A percentile compares a stretch with the other conserved stretches of the same genome.
These are phyloP conservation scores for Metarhizium album DNA, from an alignment of 2,329 filamentous ascomycete species.

Conservation along the genomic window DNA sequence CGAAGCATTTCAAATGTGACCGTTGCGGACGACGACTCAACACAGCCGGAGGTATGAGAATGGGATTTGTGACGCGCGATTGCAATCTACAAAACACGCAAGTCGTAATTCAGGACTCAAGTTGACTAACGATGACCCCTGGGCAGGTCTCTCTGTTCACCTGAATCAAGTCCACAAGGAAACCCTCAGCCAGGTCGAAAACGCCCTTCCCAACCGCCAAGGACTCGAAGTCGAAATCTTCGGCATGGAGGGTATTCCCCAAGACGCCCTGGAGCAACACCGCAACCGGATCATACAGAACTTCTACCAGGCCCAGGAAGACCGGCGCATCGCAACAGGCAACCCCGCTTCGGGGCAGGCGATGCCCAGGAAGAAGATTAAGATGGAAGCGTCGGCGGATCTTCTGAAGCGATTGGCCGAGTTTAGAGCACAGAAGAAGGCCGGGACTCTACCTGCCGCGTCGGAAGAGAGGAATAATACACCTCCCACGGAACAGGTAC, in stretches of 20 bases:
- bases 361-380: slow-evolving; percentile 54
- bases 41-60: slow-evolving; percentile 75
- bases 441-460: not conserved
- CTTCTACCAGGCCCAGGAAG: slow-evolving; percentile 77
- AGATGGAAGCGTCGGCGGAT: slow-evolving; percentile 65
- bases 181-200: slow-evolving; percentile 75
- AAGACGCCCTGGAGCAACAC: slow-evolving; percentile 72
- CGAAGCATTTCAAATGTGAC: slow-evolving; percentile 99
- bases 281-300: slow-evolving; percentile 76
- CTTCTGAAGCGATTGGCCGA: slow-evolving; percentile 72
- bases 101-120: not conserved
- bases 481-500: slow-evolving; percentile 18
- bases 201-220: slow-evolving; percentile 78
- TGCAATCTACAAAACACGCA: not conserved
- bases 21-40: slow-evolving; percentile 79
- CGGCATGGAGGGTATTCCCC: slow-evolving; percentile 93
- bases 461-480: not conserved
- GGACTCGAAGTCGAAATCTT: slow-evolving; percentile 92
- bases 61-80: not conserved
- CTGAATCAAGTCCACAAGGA: slow-evolving; percentile 99
- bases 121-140: not conserved
- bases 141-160: slow-evolving; percentile 78
- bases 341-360: slow-evolving; percentile 64
- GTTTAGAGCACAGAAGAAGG: slow-evolving; percentile 52
- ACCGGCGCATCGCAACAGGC: slow-evolving; percentile 70